phyloP scores from a whole-genome alignment of 2,329 filamentous ascomycete species.

The Xylariales sp. region DNA sequence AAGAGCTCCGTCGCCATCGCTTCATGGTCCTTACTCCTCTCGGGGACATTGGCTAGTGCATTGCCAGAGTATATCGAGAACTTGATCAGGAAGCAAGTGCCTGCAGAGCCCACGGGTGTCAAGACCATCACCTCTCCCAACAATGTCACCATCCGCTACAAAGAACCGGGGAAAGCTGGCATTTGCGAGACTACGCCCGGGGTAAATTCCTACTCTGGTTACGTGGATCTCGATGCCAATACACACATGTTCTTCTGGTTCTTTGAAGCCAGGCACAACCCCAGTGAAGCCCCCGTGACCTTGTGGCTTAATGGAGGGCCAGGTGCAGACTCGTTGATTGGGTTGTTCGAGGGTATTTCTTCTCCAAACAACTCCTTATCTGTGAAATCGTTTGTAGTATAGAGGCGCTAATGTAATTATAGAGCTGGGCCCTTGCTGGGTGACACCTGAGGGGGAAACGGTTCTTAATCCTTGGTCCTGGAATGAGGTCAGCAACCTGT shows the following conservation, averaged over 20 bases:
- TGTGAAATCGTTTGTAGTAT: neutral
- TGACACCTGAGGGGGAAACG: constrained; percentile 18
- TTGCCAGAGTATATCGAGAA: neutral
- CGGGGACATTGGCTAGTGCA: neutral
- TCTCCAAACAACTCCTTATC: too few species aligned
- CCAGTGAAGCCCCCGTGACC: constrained; percentile 29
- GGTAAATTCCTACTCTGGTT: constrained; percentile 40
- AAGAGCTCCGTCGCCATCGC: neutral
- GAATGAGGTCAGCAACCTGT: constrained; percentile 21
- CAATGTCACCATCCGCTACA: constrained; percentile 43
- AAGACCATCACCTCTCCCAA: constrained; percentile 38
- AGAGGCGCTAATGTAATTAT: constrained; percentile 21
- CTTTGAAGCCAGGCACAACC: constrained; percentile 35
- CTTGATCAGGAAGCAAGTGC: constrained; percentile 24
- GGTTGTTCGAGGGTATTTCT: constrained; percentile 2
- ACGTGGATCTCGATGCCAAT: constrained; percentile 21
- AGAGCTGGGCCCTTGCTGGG: constrained; percentile 24
- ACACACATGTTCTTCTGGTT: constrained; percentile 43
- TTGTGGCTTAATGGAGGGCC: neutral
- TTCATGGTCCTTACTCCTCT: neutral
- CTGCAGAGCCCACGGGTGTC: constrained; percentile 34
- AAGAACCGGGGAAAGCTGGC: constrained; percentile 41
- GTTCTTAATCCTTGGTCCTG: constrained; percentile 15
- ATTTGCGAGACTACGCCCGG: constrained; percentile 48
- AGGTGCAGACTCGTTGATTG: constrained; percentile 1